Conservation (phyloP, 345 rosid genomes). For the Sonneratia alba region DNA sequence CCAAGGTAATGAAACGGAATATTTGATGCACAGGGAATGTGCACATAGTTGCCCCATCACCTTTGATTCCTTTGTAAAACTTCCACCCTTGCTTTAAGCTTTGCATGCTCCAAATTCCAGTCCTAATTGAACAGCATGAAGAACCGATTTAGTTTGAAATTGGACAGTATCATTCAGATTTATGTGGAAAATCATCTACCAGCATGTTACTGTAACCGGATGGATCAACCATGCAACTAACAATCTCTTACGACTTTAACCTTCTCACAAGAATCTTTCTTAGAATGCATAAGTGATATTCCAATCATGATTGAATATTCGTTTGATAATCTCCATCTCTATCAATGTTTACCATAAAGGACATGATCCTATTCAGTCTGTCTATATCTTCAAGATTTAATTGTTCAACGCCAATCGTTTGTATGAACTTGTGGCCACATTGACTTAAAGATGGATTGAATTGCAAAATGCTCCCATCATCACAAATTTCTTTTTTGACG, state of each 20-base stretch:
- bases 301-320: neutral
- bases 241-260: neutral
- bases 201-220: neutral
- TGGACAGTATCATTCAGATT: neutral
- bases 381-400: neutral
- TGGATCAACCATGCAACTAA: too few relatives aligned
- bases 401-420: neutral
- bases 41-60: slow-evolving; percentile 17
- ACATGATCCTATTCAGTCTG: neutral
- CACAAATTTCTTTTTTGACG: too few relatives aligned
- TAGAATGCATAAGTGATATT: neutral
- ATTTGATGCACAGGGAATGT: neutral
- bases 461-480: too few relatives aligned
- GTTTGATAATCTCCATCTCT: neutral
- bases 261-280: neutral
- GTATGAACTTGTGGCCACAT: neutral
- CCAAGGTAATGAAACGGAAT: neutral
- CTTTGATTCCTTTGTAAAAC: slow-evolving; percentile 75
- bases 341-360: neutral
- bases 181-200: neutral
- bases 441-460: neutral
- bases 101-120: slow-evolving; percentile 69
- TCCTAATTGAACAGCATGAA: slow-evolving; percentile 11
- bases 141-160: neutral
- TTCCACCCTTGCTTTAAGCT: slow-evolving; percentile 78